These are phyloP conservation scores for Dactylis glomerata DNA, from an alignment of 176 grass and related monocot species.

Conservation along the genomic window DNA sequence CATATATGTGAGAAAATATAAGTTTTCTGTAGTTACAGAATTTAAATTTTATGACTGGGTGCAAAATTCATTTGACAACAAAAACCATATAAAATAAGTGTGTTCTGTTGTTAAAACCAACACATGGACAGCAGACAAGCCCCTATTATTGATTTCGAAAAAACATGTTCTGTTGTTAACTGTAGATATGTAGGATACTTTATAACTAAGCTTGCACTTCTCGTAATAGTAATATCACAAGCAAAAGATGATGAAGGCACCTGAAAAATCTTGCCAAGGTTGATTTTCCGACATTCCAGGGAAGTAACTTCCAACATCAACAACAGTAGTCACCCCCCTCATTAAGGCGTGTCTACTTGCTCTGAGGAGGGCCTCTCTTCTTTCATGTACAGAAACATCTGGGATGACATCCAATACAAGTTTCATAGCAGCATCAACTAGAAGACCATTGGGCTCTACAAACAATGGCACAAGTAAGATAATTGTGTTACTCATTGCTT, in stretches of 20 bases:
- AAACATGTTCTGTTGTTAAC: neutral
- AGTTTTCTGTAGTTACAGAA: neutral
- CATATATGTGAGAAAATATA: neutral
- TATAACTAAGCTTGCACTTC: neutral
- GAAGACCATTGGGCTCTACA: slow-evolving; percentile 76
- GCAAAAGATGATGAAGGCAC: slow-evolving; percentile 35
- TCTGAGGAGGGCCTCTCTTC: slow-evolving; percentile 63
- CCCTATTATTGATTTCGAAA: neutral
- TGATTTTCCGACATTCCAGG: slow-evolving; percentile 43
- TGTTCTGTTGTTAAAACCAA: neutral
- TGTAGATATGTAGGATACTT: neutral
- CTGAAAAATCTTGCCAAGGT: slow-evolving; percentile 77
- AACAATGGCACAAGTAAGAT: neutral
- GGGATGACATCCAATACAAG: slow-evolving; percentile 52
- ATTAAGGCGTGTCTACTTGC: slow-evolving; percentile 70
- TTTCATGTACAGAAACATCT: slow-evolving; percentile 54
- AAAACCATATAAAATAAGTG: neutral
- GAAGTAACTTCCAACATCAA: slow-evolving; percentile 83
- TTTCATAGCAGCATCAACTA: slow-evolving; percentile 85
- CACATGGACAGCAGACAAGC: neutral
- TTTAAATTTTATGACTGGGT: neutral
- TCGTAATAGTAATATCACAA: neutral
- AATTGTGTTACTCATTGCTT: neutral
- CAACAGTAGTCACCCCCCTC: slow-evolving; percentile 75
- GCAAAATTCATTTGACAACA: neutral